Evolutionary conservation across 176 grass and related monocot genomes (phyloP).

Genomic region (Neostapfia colusana): DNA sequence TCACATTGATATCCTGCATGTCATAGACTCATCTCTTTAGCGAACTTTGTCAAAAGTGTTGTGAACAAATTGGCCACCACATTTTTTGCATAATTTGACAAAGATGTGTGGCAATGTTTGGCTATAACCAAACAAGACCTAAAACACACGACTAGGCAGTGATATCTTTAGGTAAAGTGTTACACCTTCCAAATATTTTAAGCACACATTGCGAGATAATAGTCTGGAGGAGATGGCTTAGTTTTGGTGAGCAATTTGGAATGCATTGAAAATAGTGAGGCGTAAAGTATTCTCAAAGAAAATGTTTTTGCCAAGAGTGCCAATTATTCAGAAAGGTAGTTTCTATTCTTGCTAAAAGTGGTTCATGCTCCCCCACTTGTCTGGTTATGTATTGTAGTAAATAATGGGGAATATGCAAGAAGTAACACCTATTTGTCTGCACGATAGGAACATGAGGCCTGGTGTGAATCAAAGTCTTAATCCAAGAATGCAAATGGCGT

Average conservation of each 20-base stretch:
- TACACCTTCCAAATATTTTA: neutral
- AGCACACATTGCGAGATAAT: neutral
- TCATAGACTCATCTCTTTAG: no score
- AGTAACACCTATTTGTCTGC: neutral
- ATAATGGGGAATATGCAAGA: neutral
- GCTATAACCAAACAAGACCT: no score
- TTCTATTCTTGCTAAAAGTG: neutral
- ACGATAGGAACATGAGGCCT: conserved; percentile 52
- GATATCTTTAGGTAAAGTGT: neutral
- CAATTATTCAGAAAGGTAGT: neutral
- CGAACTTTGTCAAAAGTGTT: no score
- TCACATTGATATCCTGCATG: no score
- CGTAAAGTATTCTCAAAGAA: neutral
- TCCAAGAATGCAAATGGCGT: conserved; percentile 40
- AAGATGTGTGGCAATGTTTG: no score
- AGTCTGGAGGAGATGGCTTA: neutral
- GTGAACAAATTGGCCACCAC: no score
- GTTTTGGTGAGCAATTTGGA: neutral
- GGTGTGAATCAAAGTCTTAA: conserved; percentile 36
- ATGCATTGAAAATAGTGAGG: neutral
- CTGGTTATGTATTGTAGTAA: neutral
- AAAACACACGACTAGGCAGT: neutral
- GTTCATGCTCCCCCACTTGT: neutral
- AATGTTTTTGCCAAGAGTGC: neutral
- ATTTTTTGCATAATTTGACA: no score